Evolutionary conservation across 495 filamentous ascomycete species (phyloP), one percentile per base, ranked within the genome.

Genomic region (Astrothelium macrocarpum): DNA sequence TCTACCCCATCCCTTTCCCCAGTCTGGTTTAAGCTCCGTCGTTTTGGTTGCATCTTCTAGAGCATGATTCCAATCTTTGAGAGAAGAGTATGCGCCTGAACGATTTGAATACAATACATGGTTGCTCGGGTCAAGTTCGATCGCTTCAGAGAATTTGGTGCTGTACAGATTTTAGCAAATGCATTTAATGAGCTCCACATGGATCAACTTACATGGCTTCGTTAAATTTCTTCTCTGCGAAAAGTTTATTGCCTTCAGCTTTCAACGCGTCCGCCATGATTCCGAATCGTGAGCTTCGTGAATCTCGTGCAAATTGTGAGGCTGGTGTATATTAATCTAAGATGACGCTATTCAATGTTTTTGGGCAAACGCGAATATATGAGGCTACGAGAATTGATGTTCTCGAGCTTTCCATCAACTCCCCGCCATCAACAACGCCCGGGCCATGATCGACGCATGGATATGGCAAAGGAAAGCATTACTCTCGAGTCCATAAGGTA

Each of bases 101-200:
- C 94, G 87, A 77, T 98, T 98, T 69, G 93, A 97, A 81, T 94
- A 97, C 60, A 98, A 86, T 64, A 98, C 90, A 76, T 98, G 94
- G 75, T 98, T 97, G 64, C 73, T 73, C 25, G 94, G 84, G 58
- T 96, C 90, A 68, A 95, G 76, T n/a, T 83, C 86, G 71, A 98
- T 95, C 53, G 95, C 94, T 78, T 96, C 79, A 59, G 91, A 86
- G 78, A 98, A 98, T 72, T 96, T 92, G 63, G 91, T 88, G 73
- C 91, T 96, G 67, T 36, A n/a, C 29, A 25, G 2, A 53, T 66
- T 56, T 69, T 63, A 67, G 60, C 42, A 20, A 2, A 2, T 49
- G 11, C 62, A 31, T 32, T 32, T 28, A 14, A 39, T 14, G 29
- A 60, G 43, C 23, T 29, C 16, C 53, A 62, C 42, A 59, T 0